phyloP scores from a whole-genome alignment of 345 rosid species.

The Abelmoschus esculentus region DNA sequence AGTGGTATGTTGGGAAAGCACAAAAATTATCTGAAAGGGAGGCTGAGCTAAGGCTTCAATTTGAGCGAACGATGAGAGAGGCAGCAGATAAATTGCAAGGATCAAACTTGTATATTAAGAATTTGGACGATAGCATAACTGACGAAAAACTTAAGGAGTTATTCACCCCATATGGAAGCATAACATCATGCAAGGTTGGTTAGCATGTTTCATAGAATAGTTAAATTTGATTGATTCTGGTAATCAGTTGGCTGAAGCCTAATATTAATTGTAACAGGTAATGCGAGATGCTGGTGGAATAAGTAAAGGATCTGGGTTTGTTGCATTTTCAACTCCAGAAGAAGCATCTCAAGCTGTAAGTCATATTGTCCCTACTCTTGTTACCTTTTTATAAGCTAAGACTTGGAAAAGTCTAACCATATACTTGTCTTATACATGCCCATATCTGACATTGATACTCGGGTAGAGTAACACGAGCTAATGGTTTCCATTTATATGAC shows the following conservation, averaged over 20 bases:
- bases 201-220: background rate
- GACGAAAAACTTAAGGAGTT: slow-evolving; percentile 79
- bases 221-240: background rate
- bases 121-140: slow-evolving; percentile 71
- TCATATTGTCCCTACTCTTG: background rate
- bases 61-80: slow-evolving; percentile 79
- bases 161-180: slow-evolving; percentile 64
- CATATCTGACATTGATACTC: too few species aligned
- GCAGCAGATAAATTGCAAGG: slow-evolving; percentile 82
- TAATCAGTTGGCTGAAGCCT: background rate
- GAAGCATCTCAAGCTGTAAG: slow-evolving; percentile 92
- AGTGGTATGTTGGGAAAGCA: slow-evolving; percentile 98
- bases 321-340: slow-evolving; percentile 75
- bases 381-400: too few species aligned
- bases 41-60: slow-evolving; percentile 48
- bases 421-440: too few species aligned
- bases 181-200: slow-evolving; percentile 80
- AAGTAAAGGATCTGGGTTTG: slow-evolving; percentile 88
- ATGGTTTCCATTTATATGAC: background rate
- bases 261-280: slow-evolving; percentile 31
- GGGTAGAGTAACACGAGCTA: background rate
- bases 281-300: slow-evolving; percentile 87
- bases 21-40: slow-evolving; percentile 85
- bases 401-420: too few species aligned
- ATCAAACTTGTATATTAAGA: slow-evolving; percentile 72